A percentile compares a stretch with the other conserved stretches of the same genome.
Evolutionary conservation across 768 basidiomycete species (phyloP).

Genomic region (Royoungia palumana): DNA sequence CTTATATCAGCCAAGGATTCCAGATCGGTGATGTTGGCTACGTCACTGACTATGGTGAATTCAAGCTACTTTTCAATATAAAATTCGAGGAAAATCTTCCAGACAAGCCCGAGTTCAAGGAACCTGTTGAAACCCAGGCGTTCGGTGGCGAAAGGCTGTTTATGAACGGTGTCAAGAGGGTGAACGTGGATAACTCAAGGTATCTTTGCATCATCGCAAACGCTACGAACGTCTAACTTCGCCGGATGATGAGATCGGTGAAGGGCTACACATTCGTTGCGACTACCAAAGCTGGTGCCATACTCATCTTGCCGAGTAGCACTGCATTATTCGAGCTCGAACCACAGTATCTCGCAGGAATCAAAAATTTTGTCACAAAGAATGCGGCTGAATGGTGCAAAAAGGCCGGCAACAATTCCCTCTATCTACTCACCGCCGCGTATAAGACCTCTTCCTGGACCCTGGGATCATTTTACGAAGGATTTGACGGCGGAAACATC

Average conservation of each 20-base stretch:
- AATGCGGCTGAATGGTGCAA: constrained; percentile 25
- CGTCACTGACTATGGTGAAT: constrained; percentile 19
- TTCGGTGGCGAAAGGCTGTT: too few species aligned
- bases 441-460: constrained; percentile 27
- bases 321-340: constrained; percentile 15
- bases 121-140: background rate
- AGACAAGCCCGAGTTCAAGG: too few species aligned
- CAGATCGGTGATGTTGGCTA: constrained; percentile 36
- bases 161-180: too few species aligned
- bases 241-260: background rate
- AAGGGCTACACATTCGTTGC: background rate
- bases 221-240: too few species aligned
- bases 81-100: too few species aligned
- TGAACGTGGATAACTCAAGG: too few species aligned
- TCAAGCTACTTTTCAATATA: constrained; percentile 35
- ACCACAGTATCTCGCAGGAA: constrained; percentile 3
- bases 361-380: constrained; percentile 9
- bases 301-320: constrained; percentile 29
- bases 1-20: constrained; percentile 24
- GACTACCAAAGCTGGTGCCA: constrained; percentile 18
- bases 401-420: constrained; percentile 12
- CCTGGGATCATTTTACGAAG: constrained; percentile 12
- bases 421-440: constrained; percentile 29
- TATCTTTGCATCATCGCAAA: too few species aligned
- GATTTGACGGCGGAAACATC: too few species aligned